Evolutionary conservation across 768 basidiomycete species (phyloP).

Genomic region (Gymnopilus dilepis): DNA sequence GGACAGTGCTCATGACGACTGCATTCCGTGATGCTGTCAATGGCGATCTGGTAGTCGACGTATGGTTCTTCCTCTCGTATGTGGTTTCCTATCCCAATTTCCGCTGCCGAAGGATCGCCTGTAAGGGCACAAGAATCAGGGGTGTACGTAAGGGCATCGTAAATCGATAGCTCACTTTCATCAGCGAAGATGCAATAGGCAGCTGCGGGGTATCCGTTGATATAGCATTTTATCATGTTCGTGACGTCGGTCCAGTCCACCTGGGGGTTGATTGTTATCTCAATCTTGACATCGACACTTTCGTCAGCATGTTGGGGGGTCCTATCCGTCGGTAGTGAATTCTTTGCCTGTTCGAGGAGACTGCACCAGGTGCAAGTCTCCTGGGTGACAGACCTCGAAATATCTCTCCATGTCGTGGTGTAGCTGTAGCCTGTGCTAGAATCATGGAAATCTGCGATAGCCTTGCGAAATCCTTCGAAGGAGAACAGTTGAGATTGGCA

Average conservation of each 20-base stretch:
- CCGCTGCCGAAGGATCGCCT: neutral
- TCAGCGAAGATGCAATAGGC: neutral
- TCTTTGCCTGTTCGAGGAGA: neutral
- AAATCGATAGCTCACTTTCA: neutral
- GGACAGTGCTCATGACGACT: neutral
- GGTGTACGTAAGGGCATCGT: too few species aligned
- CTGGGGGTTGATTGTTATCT: neutral
- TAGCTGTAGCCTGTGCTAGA: neutral
- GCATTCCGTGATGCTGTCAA: neutral
- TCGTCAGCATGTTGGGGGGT: neutral
- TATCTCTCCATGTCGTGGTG: neutral
- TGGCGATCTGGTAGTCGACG: neutral
- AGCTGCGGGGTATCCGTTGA: neutral
- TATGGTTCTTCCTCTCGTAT: neutral
- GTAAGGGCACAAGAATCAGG: too few species aligned
- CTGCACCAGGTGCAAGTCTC: neutral
- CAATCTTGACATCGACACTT: neutral
- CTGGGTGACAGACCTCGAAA: neutral
- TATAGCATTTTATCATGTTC: neutral
- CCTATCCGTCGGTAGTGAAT: neutral
- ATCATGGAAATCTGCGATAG: neutral
- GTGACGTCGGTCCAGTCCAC: neutral
- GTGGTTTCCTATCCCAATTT: neutral
- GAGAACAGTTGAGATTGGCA: neutral
- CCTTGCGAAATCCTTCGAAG: neutral